A percentile compares a stretch with the other conserved stretches of the same genome.
Evolutionary conservation across 495 filamentous ascomycete species (phyloP).

Genomic region (Hypomontagnella submonticulosa): DNA sequence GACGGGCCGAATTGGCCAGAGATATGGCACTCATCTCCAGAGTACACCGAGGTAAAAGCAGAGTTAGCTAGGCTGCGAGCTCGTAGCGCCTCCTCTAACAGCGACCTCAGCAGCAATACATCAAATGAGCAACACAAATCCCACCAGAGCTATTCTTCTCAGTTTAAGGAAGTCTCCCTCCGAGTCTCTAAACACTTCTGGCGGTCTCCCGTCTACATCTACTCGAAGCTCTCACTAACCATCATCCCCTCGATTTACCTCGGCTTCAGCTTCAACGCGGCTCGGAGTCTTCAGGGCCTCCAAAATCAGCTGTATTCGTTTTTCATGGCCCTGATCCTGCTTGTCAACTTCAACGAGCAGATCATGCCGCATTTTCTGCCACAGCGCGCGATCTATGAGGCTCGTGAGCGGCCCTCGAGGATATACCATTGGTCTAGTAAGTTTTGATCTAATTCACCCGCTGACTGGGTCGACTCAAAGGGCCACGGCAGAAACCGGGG

Average conservation of each 20-base stretch:
- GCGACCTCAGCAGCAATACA: neutral
- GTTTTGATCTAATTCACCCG: too few species aligned
- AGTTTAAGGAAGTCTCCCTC: constrained; percentile 64
- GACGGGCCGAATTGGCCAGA: constrained; percentile 85
- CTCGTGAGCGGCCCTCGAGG: constrained; percentile 84
- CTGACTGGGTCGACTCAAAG: too few species aligned
- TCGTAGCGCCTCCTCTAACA: constrained; percentile 50
- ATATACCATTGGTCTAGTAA: constrained; percentile 73
- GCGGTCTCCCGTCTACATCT: constrained; percentile 88
- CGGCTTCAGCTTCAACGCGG: constrained; percentile 83
- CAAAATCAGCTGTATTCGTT: constrained; percentile 90
- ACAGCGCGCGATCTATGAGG: constrained; percentile 84
- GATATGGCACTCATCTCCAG: constrained; percentile 79
- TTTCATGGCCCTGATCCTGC: constrained; percentile 83
- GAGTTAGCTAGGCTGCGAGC: constrained; percentile 73
- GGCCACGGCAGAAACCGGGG: too few species aligned
- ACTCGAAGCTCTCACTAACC: constrained; percentile 72
- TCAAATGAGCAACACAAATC: constrained; percentile 53
- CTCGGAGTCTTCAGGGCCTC: constrained; percentile 78
- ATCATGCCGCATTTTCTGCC: constrained; percentile 86
- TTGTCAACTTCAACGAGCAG: constrained; percentile 79
- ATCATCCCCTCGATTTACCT: constrained; percentile 76
- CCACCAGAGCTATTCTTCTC: constrained; percentile 66
- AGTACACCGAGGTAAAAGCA: constrained; percentile 71
- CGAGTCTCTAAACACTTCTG: constrained; percentile 91